These are phyloP conservation scores for Mycena chlorophos DNA, from an alignment of 768 basidiomycete species.

Conservation along the genomic window DNA sequence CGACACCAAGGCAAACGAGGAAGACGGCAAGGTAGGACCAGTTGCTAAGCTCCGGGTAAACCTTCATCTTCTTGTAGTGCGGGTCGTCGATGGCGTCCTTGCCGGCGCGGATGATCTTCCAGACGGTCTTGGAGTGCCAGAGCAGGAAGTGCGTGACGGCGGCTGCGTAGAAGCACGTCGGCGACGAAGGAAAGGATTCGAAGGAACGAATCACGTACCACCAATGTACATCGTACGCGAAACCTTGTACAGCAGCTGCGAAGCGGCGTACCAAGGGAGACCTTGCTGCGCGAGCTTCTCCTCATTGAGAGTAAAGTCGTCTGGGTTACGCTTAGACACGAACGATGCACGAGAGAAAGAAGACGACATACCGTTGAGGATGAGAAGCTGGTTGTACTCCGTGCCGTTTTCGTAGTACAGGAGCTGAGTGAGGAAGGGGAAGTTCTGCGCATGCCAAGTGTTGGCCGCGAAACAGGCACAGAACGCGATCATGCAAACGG, in stretches of 20 bases:
- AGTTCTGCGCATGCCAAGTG: conserved; percentile 29
- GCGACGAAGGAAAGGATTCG: neutral
- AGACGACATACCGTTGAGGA: conserved; percentile 41
- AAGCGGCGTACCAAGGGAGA: conserved; percentile 38
- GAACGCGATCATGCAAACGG: conserved; percentile 43
- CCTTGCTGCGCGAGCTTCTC: conserved; percentile 41
- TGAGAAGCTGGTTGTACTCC: conserved; percentile 49
- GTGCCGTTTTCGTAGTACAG: conserved; percentile 36
- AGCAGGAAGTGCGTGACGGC: conserved; percentile 49
- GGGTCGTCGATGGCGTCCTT: conserved; percentile 37
- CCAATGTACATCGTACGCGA: conserved; percentile 41
- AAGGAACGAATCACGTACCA: conserved; percentile 22
- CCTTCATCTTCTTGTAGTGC: conserved; percentile 41
- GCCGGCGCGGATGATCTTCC: conserved; percentile 34
- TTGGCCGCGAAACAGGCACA: conserved; percentile 28
- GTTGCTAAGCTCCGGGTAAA: conserved; percentile 32
- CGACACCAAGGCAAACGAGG: conserved; percentile 31
- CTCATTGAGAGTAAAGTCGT: conserved; percentile 47
- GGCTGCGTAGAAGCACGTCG: conserved; percentile 23
- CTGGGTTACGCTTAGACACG: neutral
- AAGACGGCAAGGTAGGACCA: conserved; percentile 39
- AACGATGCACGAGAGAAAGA: neutral
- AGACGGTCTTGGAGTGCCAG: conserved; percentile 47
- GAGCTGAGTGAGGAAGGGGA: conserved; percentile 44
- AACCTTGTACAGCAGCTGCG: conserved; percentile 41